A percentile compares a stretch with the other conserved stretches of the same genome.
These are phyloP conservation scores for Falciphora oryzae DNA, from an alignment of 2,329 filamentous ascomycete species.

Conservation along the genomic window DNA sequence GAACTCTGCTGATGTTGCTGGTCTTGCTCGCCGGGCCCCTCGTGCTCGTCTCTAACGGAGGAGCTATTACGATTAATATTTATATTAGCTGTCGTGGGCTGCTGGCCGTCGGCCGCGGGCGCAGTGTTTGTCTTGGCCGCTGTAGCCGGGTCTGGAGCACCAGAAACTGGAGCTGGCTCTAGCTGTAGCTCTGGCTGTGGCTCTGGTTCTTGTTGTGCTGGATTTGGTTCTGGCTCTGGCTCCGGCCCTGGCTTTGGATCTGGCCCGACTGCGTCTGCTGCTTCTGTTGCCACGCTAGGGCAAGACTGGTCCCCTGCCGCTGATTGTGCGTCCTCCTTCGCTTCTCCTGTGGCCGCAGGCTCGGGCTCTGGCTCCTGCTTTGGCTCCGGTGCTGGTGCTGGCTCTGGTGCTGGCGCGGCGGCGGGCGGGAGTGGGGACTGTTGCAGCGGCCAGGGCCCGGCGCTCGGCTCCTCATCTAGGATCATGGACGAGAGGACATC, in stretches of 20 bases:
- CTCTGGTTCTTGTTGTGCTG: background rate
- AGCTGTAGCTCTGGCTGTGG: background rate
- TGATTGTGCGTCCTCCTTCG: background rate
- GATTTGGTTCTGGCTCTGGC: background rate
- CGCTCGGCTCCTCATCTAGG: background rate
- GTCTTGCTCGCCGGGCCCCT: background rate
- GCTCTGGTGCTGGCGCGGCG: background rate
- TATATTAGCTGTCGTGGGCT: background rate
- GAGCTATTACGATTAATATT: background rate
- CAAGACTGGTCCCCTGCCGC: background rate
- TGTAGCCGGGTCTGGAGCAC: background rate
- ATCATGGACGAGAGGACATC: slow-evolving; percentile 1
- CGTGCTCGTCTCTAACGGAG: background rate
- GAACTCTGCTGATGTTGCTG: slow-evolving; percentile 5
- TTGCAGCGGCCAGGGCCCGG: background rate
- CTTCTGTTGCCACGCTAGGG: background rate
- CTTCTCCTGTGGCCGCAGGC: background rate
- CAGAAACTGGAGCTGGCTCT: background rate
- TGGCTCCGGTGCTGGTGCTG: background rate
- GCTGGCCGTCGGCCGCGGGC: background rate
- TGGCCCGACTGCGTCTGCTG: background rate
- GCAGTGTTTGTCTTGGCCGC: background rate
- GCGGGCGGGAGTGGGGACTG: background rate
- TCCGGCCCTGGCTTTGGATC: background rate
- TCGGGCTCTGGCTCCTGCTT: background rate